Conservation (phyloP, 2,329 filamentous ascomycete genomes). For the Fusarium setosum region DNA sequence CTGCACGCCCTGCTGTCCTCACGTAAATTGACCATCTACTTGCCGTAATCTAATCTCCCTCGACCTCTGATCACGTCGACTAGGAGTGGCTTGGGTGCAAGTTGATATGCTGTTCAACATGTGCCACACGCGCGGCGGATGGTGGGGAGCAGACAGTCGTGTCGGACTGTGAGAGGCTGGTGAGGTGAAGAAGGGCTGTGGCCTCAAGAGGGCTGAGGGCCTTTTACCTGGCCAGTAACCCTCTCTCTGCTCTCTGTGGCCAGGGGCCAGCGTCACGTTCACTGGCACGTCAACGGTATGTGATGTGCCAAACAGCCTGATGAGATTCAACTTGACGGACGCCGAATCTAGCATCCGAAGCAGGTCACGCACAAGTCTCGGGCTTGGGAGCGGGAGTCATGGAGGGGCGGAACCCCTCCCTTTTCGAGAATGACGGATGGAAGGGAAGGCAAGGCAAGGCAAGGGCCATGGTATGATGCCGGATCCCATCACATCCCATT, state of each 20-base stretch:
- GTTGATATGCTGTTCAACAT: conserved; percentile 21
- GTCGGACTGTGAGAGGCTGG: conserved; percentile 49
- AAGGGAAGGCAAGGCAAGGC: conserved; percentile 16
- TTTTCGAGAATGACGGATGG: conserved; percentile 12
- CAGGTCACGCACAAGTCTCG: conserved; percentile 7
- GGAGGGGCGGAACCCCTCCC: conserved; percentile 22
- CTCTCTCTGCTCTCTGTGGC: conserved; percentile 7
- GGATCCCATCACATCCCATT: conserved; percentile 4
- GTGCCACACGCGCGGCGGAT: conserved; percentile 37
- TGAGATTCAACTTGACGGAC: conserved; percentile 16
- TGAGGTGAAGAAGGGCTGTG: conserved; percentile 32
- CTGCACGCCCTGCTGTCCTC: neutral
- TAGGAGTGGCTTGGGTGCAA: conserved; percentile 12
- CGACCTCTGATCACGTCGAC: neutral
- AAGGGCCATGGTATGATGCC: neutral
- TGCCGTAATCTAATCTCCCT: conserved; percentile 2
- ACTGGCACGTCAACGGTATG: conserved; percentile 4
- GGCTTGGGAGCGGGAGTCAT: conserved; percentile 16
- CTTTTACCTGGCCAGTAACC: neutral
- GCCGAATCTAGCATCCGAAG: conserved; percentile 28
- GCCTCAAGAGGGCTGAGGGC: conserved; percentile 17
- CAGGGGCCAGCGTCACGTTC: conserved; percentile 8
- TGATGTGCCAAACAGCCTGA: conserved; percentile 2
- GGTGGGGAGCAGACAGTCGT: conserved; percentile 42
- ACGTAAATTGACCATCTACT: conserved; percentile 13